Conservation (phyloP, 2,329 filamentous ascomycete species). For the Fusarium musae region DNA sequence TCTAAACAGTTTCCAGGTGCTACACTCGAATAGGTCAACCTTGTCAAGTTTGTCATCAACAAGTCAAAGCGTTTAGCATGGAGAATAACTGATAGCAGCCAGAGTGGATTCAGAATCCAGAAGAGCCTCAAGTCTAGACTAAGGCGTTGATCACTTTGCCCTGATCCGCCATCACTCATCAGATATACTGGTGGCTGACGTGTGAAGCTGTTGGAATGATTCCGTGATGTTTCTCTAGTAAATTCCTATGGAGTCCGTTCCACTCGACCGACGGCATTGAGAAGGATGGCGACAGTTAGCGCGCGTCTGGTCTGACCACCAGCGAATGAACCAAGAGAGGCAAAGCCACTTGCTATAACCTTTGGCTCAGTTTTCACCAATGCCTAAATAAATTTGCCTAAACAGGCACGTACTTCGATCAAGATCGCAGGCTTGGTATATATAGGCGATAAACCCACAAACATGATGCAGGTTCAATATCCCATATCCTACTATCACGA, state of each 20-base stretch:
- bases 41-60: fast-evolving
- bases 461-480: fast-evolving
- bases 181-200: not conserved
- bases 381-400: not conserved
- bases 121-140: too few relatives aligned
- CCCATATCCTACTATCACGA: fast-evolving
- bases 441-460: fast-evolving
- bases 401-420: fast-evolving
- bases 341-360: fast-evolving
- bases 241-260: not conserved
- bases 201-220: fast-evolving
- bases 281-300: too few relatives aligned
- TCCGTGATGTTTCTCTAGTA: fast-evolving
- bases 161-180: fast-evolving
- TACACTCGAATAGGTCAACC: fast-evolving
- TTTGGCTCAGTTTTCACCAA: fast-evolving
- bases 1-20: fast-evolving
- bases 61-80: too few relatives aligned
- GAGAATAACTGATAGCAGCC: fast-evolving
- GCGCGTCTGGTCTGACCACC: not conserved
- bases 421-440: not conserved
- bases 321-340: fast-evolving
- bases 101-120: too few relatives aligned
- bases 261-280: not conserved
- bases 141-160: too few relatives aligned